Conservation (phyloP, 805 yeast genomes). For the Suhomyces vadensis region DNA sequence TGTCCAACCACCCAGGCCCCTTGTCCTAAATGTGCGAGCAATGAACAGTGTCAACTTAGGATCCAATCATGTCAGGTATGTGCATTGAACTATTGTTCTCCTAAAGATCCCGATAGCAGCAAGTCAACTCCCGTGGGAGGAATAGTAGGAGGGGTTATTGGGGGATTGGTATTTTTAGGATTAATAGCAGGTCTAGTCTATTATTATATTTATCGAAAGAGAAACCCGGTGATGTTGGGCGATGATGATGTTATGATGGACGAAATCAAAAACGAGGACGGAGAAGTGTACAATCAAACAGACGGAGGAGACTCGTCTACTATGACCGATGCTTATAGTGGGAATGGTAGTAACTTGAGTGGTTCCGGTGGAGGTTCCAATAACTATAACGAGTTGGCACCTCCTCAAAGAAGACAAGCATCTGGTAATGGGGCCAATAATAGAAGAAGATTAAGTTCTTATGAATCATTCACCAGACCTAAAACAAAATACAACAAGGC, state of each 20-base stretch:
- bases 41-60: slow-evolving; percentile 56
- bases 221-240: slow-evolving; percentile 27
- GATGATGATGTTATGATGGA: slow-evolving; percentile 25
- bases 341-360: slow-evolving; percentile 8
- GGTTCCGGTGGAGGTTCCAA: background rate
- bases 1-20: slow-evolving; percentile 42
- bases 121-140: slow-evolving; percentile 44
- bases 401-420: slow-evolving; percentile 4
- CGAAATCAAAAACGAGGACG: slow-evolving; percentile 8
- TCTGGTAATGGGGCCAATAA: slow-evolving; percentile 7
- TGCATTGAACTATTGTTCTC: slow-evolving; percentile 46
- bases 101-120: slow-evolving; percentile 10
- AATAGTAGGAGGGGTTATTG: slow-evolving; percentile 72
- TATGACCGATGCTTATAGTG: slow-evolving; percentile 8
- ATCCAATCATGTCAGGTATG: slow-evolving; percentile 59
- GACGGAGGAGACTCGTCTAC: slow-evolving; percentile 9
- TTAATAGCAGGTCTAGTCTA: slow-evolving; percentile 37
- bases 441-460: slow-evolving; percentile 34
- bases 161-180: slow-evolving; percentile 53
- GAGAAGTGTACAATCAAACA: slow-evolving; percentile 8
- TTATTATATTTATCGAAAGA: slow-evolving; percentile 36
- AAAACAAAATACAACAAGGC: slow-evolving; percentile 38
- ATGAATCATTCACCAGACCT: slow-evolving; percentile 47
- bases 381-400: background rate
- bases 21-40: slow-evolving; percentile 57